Evolutionary conservation across 108 stramenopile genomes (phyloP), one percentile per base, ranked within the genome.

Genomic region (Cyclotella sp.): DNA sequence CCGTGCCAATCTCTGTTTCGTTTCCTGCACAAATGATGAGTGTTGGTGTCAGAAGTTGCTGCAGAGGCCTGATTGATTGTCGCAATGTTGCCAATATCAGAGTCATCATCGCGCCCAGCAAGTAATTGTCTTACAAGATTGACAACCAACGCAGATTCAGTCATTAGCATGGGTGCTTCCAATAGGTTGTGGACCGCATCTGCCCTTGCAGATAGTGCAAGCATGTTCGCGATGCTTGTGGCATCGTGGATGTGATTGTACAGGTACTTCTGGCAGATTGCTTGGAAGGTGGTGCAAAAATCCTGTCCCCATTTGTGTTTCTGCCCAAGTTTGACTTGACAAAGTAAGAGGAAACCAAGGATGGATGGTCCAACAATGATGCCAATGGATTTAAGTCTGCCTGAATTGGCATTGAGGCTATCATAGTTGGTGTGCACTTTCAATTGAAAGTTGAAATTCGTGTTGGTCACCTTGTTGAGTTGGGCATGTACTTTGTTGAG

Each of bases 211-310:
- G 40, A 28, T 3, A 39, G 8, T 28, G 29, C 0, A 16, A 63
- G 30, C 13, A 63, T 63, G 7, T 18, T 34, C 8, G 62, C 34
- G 39, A 63, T 41, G 6, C 13, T 28, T 39, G 6, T 13, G 1
- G 62, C 62, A 9, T 39, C 21, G 10, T 63, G 62, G 3, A 41
- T 34, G 13, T 41, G 40, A 1, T 14, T 14, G 21, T 63, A 63
- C 1, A 40, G 29, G 62, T 63, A 63, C n/a, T 14, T 28, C 15
- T 21, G 40, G 34, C 62, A 28, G 62, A 63, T 63, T 3, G 62
- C 13, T 63, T 39, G 22, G 27, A 59, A 3, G 1, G 28, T 13
- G 1, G 58, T 6, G 14, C 21, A 2, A 21, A 63, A 40, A 3
- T 63, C 62, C 15, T 3, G 3, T 9, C 62, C 62, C n/a, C 21